Conservation (phyloP, 2,329 filamentous ascomycete species). For the Exophiala xenobiotica region DNA sequence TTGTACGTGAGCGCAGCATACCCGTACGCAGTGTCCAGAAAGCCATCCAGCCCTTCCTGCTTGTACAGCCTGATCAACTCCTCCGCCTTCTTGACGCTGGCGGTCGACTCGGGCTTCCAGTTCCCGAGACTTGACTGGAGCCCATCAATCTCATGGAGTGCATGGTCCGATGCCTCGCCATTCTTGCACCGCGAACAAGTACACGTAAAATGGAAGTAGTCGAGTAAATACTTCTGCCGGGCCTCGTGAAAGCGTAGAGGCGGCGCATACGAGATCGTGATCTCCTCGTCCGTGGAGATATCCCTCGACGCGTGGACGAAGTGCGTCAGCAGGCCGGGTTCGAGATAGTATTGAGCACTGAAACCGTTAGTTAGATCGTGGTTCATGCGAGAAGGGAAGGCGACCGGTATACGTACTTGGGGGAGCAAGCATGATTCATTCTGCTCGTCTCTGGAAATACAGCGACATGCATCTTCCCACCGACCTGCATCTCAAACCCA, state of each 20-base stretch:
- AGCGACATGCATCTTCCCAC: conserved; percentile 21
- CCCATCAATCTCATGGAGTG: conserved; percentile 17
- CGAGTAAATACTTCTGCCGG: conserved; percentile 15
- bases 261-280: conserved; percentile 77
- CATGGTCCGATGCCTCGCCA: conserved; percentile 14
- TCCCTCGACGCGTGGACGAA: conserved; percentile 51
- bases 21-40: conserved; percentile 24
- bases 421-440: conserved; percentile 26
- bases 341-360: conserved; percentile 25
- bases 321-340: conserved; percentile 17
- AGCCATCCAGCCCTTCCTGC: conserved; percentile 20
- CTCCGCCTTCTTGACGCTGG: conserved; percentile 22
- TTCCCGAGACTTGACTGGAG: conserved; percentile 19
- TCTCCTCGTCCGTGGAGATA: conserved; percentile 85
- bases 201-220: conserved; percentile 24
- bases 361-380: conserved; percentile 1
- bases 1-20: conserved; percentile 26
- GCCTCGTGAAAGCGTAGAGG: conserved; percentile 10
- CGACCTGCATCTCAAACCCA: conserved; percentile 26
- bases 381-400: neutral
- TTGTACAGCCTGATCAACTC: conserved; percentile 20
- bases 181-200: conserved; percentile 21
- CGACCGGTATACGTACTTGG: conserved; percentile 22
- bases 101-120: conserved; percentile 20
- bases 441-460: conserved; percentile 25